phyloP scores from a whole-genome alignment of 331 rosid species.

The Erythrophleum ivorense region DNA sequence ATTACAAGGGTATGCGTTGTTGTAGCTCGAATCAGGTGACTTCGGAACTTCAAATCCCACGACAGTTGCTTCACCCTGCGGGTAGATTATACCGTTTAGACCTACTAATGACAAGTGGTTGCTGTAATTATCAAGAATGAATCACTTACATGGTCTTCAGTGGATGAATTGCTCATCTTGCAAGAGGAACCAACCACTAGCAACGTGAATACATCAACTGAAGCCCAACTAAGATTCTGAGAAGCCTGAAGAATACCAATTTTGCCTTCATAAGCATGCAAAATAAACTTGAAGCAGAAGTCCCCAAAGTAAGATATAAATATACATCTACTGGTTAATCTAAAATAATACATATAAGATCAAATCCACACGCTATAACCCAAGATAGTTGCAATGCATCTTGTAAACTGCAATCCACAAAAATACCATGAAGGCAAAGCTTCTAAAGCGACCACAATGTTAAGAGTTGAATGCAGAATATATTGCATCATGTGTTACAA shows the following conservation, averaged over 20 bases:
- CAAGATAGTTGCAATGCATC: background rate
- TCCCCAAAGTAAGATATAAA: background rate
- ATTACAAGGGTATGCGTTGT: constrained; percentile 59
- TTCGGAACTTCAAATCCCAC: constrained; percentile 85
- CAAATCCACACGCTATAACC: background rate
- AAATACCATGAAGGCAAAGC: background rate
- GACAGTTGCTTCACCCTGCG: constrained; percentile 81
- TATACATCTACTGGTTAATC: background rate
- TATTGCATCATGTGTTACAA: background rate
- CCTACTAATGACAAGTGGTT: constrained; percentile 31
- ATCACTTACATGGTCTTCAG: constrained; percentile 69
- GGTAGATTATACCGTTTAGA: constrained; percentile 37
- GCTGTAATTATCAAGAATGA: constrained; percentile 38
- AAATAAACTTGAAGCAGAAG: constrained; percentile 5
- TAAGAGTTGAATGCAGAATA: background rate
- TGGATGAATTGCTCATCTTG: constrained; percentile 71
- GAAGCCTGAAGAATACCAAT: constrained; percentile 54
- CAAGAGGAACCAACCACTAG: constrained; percentile 41
- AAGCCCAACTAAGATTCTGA: constrained; percentile 35
- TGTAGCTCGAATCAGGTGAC: constrained; percentile 90
- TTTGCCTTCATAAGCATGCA: constrained; percentile 35
- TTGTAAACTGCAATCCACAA: background rate
- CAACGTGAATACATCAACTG: constrained; percentile 57
- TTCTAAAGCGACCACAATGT: background rate
- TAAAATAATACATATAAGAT: background rate